These are phyloP conservation scores for Ceratocystiopsis brevicomis DNA, from an alignment of 2,329 filamentous ascomycete species.

Conservation along the genomic window DNA sequence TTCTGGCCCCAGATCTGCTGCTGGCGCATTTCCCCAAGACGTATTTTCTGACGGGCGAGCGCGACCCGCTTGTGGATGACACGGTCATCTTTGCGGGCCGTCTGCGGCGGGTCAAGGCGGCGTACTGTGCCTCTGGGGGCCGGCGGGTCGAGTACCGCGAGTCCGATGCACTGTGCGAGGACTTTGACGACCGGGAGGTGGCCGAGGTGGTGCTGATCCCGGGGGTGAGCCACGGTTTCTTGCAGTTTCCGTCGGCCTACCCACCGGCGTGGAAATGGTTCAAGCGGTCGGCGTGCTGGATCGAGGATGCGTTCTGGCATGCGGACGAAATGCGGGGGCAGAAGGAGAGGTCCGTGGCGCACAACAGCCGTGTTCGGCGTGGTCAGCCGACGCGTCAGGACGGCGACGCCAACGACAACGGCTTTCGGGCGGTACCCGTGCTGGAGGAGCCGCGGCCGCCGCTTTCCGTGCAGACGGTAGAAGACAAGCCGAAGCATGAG, in stretches of 20 bases:
- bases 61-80: slow-evolving; percentile 88
- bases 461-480: neutral
- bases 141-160: slow-evolving; percentile 30
- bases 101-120: slow-evolving; percentile 59
- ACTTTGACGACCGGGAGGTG: slow-evolving; percentile 49
- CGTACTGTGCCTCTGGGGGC: slow-evolving; percentile 29
- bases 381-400: neutral
- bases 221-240: slow-evolving; percentile 80
- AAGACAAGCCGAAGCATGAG: neutral
- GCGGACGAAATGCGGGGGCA: slow-evolving; percentile 22
- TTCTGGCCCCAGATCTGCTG: slow-evolving; percentile 70
- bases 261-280: slow-evolving; percentile 83
- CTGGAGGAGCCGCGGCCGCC: neutral
- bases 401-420: neutral
- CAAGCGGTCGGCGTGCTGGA: slow-evolving; percentile 61
- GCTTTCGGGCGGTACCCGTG: neutral
- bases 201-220: slow-evolving; percentile 74
- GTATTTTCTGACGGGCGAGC: slow-evolving; percentile 85
- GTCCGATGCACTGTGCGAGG: slow-evolving; percentile 24
- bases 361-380: neutral
- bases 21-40: slow-evolving; percentile 82
- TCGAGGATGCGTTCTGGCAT: slow-evolving; percentile 51
- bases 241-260: slow-evolving; percentile 78
- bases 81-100: slow-evolving; percentile 90
- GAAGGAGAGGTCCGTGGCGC: neutral